Evolutionary conservation across 805 yeast genomes (phyloP), one percentile per base, ranked within the genome.

Genomic region (Hanseniaspora opuntiae): DNA sequence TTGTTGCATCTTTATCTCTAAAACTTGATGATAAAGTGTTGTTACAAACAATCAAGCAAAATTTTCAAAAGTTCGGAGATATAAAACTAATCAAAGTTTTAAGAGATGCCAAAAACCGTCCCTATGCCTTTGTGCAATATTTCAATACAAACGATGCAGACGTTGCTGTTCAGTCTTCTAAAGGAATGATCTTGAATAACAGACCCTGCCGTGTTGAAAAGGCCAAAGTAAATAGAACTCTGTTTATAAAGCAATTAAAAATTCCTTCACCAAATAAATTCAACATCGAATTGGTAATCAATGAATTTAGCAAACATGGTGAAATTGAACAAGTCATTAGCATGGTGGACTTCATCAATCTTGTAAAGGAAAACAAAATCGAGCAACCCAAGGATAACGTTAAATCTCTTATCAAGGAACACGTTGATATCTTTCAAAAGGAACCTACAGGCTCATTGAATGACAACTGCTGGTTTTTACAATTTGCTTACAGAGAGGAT

Each of bases 101-200:
- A 55, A 72, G 95, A 52, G 96, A 88, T 68, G 79, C 84, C 16
- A 73, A 79, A 22, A 83, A 84, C 62, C 73, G 95, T 46, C 97
- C 97, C 2, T 88, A 88, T 67, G 96, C 96, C 0, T 88, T 88
- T 73, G 95, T 88, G 45, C 96, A 88, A 68, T 88, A 84, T 64
- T 71, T 78, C 9, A 77, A 71, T 54, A 93, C 84, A 58, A 71
- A 68, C 9, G 90, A 84, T 58, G 88, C 95, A 4, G 72, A 74
- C 56, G 63, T 58, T 4, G 96, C 96, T 0, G 74, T 87, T 52
- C 66, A 64, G 19, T 72, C 73, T 56, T 95, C 87, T 11, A 90
- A 85, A 60, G 80, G 81, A 54, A 73, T 86, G 6, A 65, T 71
- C 7, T 66, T 88, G 47, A 79, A 85, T 63, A 94, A 88, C 14